Base-by-base conservation (phyloP, 78 protist species). In the Blattamonas nauphoetae region DNA sequence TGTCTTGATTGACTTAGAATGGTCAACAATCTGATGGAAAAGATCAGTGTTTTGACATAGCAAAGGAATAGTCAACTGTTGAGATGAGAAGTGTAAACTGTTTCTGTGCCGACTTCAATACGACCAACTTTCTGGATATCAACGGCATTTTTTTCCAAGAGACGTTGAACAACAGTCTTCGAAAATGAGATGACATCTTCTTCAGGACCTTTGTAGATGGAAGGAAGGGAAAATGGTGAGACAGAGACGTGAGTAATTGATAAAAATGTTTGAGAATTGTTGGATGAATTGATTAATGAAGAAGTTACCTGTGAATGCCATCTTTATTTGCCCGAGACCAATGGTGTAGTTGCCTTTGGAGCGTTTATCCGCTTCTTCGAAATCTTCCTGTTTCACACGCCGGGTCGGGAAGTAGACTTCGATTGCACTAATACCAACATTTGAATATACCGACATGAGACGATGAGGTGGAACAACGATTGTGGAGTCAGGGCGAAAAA, bases 21-120 rank as follows among this genome's bases (percentile, higher is more conserved):
- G 93, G 89, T 96, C 98, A 42, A 95, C 46, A 3, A 94, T 21
- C 71, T 55, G 71, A 55, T n/a, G n/a, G n/a, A n/a, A n/a, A n/a
- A n/a, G n/a, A n/a, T n/a, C n/a, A n/a, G n/a, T n/a, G n/a, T n/a
- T n/a, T n/a, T n/a, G n/a, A n/a, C n/a, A n/a, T n/a, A 55, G 11
- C 21, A 29, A 29, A 29, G 38, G 11, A 29, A 55, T 55, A 29
- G 21, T 29, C 21, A 55, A 55, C 11, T 55, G 71, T 21, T 55
- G 38, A 11, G 21, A 55, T 29, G 21, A 21, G 21, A 55, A 55
- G 38, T 55, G 11, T 21, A 55, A 29, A 55, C 85, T 45, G 97
- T 94, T 90, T 96, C 98, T 21, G 97, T 96, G 78, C 97, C 98
- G 5, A 96, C 97, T 86, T 94, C 97, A 42, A 96, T 92, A 33